These are phyloP conservation scores for Cyclospora cayetanensis DNA, from an alignment of 169 alveolate species.

Conservation along the genomic window DNA sequence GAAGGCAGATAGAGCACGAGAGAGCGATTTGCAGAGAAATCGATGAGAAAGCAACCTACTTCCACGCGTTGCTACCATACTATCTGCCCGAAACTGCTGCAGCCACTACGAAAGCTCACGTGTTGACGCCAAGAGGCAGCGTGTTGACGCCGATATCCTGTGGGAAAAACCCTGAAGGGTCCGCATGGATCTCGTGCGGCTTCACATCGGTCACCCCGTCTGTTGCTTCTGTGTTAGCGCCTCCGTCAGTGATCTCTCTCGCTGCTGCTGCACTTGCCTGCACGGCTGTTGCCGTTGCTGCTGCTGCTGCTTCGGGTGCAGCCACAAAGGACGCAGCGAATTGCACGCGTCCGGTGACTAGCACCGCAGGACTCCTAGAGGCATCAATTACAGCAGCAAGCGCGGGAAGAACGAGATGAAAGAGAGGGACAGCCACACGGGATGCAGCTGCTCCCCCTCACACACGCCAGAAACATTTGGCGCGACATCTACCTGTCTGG, in stretches of 20 bases:
- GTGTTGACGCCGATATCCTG: not conserved
- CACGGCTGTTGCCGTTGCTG: not conserved
- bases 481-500: no score
- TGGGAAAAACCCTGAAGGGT: not conserved
- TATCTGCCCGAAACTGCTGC: not conserved
- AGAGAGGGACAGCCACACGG: not conserved
- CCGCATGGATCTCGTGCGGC: not conserved
- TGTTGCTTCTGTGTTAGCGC: not conserved
- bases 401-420: not conserved
- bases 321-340: not conserved
- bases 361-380: not conserved
- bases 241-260: not conserved
- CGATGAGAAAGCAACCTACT: no score
- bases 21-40: no score
- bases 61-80: no score
- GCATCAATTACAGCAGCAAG: not conserved
- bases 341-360: not conserved
- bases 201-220: not conserved
- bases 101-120: not conserved
- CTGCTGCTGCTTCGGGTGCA: not conserved
- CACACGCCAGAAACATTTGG: no score
- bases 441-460: not conserved
- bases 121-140: not conserved
- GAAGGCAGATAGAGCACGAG: no score
- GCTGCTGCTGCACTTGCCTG: not conserved